Base-by-base conservation (phyloP, 306 rosid genomes). In the Gleditsia sinensis region DNA sequence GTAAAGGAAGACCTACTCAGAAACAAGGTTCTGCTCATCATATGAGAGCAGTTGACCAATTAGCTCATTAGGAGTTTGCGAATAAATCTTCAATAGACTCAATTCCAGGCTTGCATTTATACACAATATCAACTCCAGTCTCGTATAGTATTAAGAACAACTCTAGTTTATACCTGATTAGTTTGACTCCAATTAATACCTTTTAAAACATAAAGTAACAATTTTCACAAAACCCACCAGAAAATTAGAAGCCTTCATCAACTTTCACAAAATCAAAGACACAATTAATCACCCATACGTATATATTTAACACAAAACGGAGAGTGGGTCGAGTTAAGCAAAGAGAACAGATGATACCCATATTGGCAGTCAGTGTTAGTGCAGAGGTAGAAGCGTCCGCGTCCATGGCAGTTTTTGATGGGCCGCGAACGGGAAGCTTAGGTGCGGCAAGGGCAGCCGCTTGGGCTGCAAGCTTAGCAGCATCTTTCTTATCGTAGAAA, bases 361-460 rank as follows among this genome's bases (percentile, higher is more conserved):
- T 87, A 46, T 3, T 58, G 64, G 63, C 66, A 54, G 7, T 12
- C 0, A 62, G 10, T 19, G 81, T 9, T 9, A 79, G 3, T 19
- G 84, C 5, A 0, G 88, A 51, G 33, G 80, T 71, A 34, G 83
- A 25, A 19, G 59, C 69, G 2, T 90, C 96, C 96, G 59, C 69
- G 2, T 90, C 96, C 96, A 89, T 91, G 32, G 88, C 56, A 40
- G 84, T 59, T 6, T 57, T 75, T 4, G 84, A 28, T 6, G 88
- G 67, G 3, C 66, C 56, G 0, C 81, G 76, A 27, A 86, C 96
- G 1, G 78, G 81, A 3, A 94, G 88, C 93, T 92, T 94, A 51
- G 99, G 98, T 36, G 98, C 98, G 7, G 90, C 92, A 71, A 94
- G 95, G 71, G 99, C 97, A 58, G 98, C 97, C 76, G 90, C 90